Percentiles rank a stretch among this genome's conserved stretches.
Conservation (phyloP, 176 grass and related monocot genomes). For the Oryza officinalis region DNA sequence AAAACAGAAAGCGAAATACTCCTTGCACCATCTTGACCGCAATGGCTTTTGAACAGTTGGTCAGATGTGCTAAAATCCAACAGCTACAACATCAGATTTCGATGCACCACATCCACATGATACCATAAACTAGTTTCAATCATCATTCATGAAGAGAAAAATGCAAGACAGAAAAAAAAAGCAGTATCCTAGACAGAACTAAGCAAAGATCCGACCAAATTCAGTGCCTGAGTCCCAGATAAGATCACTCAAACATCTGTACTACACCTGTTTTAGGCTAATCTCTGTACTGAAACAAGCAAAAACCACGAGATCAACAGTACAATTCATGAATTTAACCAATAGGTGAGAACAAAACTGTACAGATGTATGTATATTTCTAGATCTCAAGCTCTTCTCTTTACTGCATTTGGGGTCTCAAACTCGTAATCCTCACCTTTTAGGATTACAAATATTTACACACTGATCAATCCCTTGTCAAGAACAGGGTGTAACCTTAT, state of each 20-base stretch:
- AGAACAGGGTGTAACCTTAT: slow-evolving; percentile 21
- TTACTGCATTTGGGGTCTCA: slow-evolving; percentile 1
- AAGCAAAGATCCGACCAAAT: not conserved
- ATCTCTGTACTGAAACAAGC: not conserved
- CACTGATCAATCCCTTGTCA: not conserved
- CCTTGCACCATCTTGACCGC: not conserved
- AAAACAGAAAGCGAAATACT: not conserved
- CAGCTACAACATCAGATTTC: not conserved
- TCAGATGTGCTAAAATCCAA: not conserved
- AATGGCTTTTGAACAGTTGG: not conserved
- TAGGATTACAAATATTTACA: slow-evolving; percentile 35
- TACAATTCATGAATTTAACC: not conserved
- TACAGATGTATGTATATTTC: not conserved
- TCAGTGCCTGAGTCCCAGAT: not conserved
- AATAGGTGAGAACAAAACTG: not conserved
- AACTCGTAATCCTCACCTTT: slow-evolving; percentile 35
- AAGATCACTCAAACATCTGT: not conserved
- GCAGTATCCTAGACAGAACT: not conserved
- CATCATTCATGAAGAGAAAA: not conserved
- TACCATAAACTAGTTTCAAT: not conserved
- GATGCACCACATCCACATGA: not conserved
- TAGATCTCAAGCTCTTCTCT: not conserved
- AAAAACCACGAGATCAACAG: not conserved
- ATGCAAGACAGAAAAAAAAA: not conserved
- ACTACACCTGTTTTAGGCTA: not conserved